phyloP scores from a whole-genome alignment of 2,329 filamentous ascomycete genomes.

The Penicillium rolfsii region DNA sequence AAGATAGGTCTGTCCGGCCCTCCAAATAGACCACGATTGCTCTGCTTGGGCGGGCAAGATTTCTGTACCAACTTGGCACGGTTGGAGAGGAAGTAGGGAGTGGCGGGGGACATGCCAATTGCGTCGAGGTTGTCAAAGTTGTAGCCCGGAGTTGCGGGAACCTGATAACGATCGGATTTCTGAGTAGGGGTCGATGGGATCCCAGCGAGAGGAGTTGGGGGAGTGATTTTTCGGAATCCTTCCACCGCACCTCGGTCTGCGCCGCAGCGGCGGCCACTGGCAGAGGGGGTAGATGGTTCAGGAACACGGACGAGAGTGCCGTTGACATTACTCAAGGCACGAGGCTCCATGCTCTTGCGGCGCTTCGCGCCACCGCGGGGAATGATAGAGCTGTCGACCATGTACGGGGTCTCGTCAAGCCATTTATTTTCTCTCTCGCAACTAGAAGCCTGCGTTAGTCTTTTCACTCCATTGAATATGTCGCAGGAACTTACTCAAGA shows the following conservation, averaged over 20 bases:
- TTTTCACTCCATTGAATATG: conserved; percentile 15
- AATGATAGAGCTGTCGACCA: conserved; percentile 67
- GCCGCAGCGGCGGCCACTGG: conserved; percentile 35
- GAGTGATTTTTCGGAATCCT: conserved; percentile 40
- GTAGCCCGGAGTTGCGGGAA: conserved; percentile 41
- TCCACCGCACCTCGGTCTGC: conserved; percentile 37
- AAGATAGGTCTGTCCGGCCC: conserved; percentile 9
- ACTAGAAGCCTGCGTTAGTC: conserved; percentile 44
- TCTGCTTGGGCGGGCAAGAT: conserved; percentile 60
- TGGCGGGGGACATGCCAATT: conserved; percentile 49
- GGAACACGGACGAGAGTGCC: conserved; percentile 58
- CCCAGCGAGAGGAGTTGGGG: conserved; percentile 29
- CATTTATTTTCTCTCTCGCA: conserved; percentile 77
- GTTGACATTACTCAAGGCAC: conserved; percentile 69
- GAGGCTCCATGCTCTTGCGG: conserved; percentile 81
- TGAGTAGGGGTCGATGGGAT: conserved; percentile 25
- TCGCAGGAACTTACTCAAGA: conserved; percentile 68
- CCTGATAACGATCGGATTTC: conserved; percentile 26
- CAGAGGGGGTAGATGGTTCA: conserved; percentile 33
- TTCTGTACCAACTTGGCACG: conserved; percentile 52
- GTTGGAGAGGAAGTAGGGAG: conserved; percentile 51
- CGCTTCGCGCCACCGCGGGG: conserved; percentile 72
- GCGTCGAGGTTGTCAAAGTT: conserved; percentile 43
- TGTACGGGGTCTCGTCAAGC: conserved; percentile 73
- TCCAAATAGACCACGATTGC: conserved; percentile 47